Evolutionary conservation across 305 asterid species (phyloP).

Genomic region (Solanum chacoense): DNA sequence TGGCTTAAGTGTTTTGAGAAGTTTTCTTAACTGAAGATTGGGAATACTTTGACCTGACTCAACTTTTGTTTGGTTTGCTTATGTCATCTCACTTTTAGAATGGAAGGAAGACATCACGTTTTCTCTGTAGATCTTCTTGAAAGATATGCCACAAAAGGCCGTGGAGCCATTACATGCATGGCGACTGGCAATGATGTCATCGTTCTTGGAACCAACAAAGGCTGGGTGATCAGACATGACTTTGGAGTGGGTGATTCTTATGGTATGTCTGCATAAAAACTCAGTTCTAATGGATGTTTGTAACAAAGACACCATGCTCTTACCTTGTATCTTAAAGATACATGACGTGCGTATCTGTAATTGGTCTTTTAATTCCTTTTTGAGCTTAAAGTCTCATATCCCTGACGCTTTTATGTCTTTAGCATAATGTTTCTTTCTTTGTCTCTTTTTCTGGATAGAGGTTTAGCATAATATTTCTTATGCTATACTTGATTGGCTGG

Average conservation of each 20-base stretch:
- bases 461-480: not conserved
- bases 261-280: slow-evolving; percentile 25
- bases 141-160: slow-evolving; percentile 84
- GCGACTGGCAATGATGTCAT: slow-evolving; percentile 90
- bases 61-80: not conserved
- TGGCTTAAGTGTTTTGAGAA: not conserved
- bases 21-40: not conserved
- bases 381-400: not conserved
- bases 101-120: slow-evolving; percentile 59
- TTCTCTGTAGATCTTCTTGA: slow-evolving; percentile 84
- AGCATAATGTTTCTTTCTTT: not conserved
- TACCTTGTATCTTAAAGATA: not conserved
- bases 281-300: not conserved
- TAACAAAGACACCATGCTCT: not conserved
- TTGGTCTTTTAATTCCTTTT: not conserved
- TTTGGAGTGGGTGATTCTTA: slow-evolving; percentile 73
- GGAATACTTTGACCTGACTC: not conserved
- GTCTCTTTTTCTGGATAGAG: not conserved
- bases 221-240: slow-evolving; percentile 86
- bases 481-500: not conserved
- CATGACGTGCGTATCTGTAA: not conserved
- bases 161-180: slow-evolving; percentile 83
- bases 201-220: slow-evolving; percentile 74
- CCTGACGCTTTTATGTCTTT: not conserved
- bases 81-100: slow-evolving; percentile 3